A percentile compares a stretch with the other conserved stretches of the same genome.
Evolutionary conservation across 441 rosid genomes (phyloP).

Genomic region (Populus tomentosa): DNA sequence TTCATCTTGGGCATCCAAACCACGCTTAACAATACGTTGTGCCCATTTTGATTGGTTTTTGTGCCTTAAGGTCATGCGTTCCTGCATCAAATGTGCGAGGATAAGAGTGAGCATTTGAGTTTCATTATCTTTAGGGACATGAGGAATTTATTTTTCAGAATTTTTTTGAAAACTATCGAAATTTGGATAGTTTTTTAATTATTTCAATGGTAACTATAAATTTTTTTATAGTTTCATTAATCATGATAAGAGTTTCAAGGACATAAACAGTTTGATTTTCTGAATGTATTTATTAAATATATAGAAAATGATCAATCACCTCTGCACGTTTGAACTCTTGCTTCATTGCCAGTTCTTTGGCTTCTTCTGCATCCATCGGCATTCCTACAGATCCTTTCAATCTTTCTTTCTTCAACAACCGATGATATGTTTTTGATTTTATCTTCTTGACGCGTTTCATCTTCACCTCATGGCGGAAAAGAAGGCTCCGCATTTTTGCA

Average conservation of each 20-base stretch:
- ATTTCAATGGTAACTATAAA: background rate
- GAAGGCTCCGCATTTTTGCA: slow-evolving; percentile 85
- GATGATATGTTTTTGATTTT: slow-evolving; percentile 90
- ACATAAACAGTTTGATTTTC: background rate
- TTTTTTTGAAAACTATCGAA: background rate
- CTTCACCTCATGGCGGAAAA: slow-evolving; percentile 84
- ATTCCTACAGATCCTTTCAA: slow-evolving; percentile 40
- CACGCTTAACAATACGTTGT: slow-evolving; percentile 60
- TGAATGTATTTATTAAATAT: background rate
- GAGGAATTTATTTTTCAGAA: background rate
- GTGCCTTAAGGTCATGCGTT: slow-evolving; percentile 73
- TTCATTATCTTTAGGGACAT: background rate
- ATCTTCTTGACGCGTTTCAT: slow-evolving; percentile 79
- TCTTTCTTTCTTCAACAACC: slow-evolving; percentile 65
- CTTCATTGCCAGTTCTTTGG: slow-evolving; percentile 74
- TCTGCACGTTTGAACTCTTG: slow-evolving; percentile 78
- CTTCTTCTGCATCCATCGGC: slow-evolving; percentile 78
- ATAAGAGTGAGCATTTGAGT: background rate
- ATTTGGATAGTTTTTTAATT: too few species aligned
- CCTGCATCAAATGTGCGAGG: slow-evolving; percentile 42
- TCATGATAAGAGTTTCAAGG: background rate
- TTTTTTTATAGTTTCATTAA: background rate
- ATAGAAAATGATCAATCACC: slow-evolving; percentile 40
- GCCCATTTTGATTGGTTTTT: slow-evolving; percentile 88
- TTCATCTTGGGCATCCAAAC: slow-evolving; percentile 68